phyloP scores from a whole-genome alignment of 495 filamentous ascomycete species.

The Echria macrotheca region DNA sequence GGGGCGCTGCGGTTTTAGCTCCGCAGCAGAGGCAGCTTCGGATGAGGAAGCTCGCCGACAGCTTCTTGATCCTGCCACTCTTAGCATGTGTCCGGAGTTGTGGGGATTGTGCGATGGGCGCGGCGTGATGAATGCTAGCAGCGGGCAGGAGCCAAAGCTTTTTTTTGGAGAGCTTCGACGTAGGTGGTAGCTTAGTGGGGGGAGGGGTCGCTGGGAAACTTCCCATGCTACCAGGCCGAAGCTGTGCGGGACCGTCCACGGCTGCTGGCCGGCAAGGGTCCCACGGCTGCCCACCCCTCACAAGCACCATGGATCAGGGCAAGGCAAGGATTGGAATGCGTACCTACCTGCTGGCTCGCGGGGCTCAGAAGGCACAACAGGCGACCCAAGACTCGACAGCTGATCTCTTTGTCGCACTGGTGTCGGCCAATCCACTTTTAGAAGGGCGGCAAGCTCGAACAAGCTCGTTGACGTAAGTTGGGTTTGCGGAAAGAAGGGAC shows the following conservation, averaged over 20 bases:
- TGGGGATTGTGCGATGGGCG: not conserved
- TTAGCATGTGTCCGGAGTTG: slow-evolving; percentile 29
- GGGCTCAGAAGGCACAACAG: too few species aligned
- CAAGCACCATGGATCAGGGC: too few species aligned
- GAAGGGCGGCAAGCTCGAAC: too few species aligned
- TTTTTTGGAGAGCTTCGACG: not conserved
- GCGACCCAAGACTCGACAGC: too few species aligned
- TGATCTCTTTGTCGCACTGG: too few species aligned
- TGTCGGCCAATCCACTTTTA: too few species aligned
- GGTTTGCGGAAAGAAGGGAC: too few species aligned
- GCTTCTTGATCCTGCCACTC: slow-evolving; percentile 24
- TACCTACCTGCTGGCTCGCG: too few species aligned
- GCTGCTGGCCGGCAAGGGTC: not conserved
- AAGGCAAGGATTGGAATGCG: too few species aligned
- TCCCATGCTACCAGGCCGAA: not conserved
- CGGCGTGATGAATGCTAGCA: slow-evolving; percentile 3
- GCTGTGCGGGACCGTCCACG: slow-evolving; percentile 1
- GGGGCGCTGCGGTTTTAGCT: slow-evolving; percentile 27
- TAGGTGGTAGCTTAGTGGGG: not conserved
- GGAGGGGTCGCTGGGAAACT: not conserved
- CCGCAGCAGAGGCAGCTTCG: slow-evolving; percentile 26
- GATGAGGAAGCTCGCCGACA: slow-evolving; percentile 31
- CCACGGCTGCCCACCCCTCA: too few species aligned
- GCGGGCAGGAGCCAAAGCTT: slow-evolving; percentile 5
- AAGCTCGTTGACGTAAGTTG: too few species aligned